Evolutionary conservation across 495 filamentous ascomycete genomes (phyloP).

Genomic region (Rhizodiscina lignyota): DNA sequence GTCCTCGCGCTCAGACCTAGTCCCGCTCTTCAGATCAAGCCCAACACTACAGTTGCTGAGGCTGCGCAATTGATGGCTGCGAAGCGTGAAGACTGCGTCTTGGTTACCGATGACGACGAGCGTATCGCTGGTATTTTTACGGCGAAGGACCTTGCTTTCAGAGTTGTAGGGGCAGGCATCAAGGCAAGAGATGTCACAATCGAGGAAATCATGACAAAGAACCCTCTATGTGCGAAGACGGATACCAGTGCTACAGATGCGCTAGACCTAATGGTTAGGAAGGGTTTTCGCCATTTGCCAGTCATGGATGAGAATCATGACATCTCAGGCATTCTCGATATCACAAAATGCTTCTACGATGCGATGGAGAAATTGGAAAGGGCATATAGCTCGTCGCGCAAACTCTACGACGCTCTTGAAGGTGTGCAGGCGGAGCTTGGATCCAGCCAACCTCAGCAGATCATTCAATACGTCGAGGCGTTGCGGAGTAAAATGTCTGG

Average conservation of each 20-base stretch:
- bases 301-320: conserved; percentile 99
- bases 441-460: conserved; percentile 90
- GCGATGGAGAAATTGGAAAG: conserved; percentile 98
- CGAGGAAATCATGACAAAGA: conserved; percentile 98
- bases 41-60: conserved; percentile 81
- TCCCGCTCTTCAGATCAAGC: conserved; percentile 95
- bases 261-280: conserved; percentile 91
- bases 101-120: conserved; percentile 97
- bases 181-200: conserved; percentile 85
- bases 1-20: conserved; percentile 91
- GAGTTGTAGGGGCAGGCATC: conserved; percentile 84
- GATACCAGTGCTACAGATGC: conserved; percentile 98
- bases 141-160: conserved; percentile 94
- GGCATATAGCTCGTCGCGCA: conserved; percentile 88
- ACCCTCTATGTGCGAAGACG: conserved; percentile 89
- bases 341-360: conserved; percentile 99
- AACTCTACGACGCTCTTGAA: conserved; percentile 92
- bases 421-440: conserved; percentile 97
- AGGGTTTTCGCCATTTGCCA: conserved; percentile 91
- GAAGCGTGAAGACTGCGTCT: conserved; percentile 96
- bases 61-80: conserved; percentile 98
- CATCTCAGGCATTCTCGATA: conserved; percentile 95
- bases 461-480: conserved; percentile 97
- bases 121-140: conserved; percentile 97
- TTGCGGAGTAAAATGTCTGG: conserved; percentile 93